Conservation (phyloP, 1,139 yeast genomes). For the Saccharomyces pastorianus region DNA sequence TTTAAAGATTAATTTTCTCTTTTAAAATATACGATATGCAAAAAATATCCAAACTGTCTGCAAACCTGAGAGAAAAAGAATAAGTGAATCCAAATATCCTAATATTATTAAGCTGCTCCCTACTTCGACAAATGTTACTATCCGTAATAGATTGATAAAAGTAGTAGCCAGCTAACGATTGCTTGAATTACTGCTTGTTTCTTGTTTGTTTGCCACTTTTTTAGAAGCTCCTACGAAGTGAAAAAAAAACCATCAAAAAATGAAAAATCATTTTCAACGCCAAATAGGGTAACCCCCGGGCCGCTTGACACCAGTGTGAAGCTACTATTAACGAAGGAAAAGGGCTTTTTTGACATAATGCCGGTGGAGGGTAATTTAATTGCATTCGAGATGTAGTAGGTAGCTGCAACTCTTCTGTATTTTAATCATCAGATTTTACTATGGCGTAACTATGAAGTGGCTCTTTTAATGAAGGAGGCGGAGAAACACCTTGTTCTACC, state of each 20-base stretch:
- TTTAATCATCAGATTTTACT: too few species aligned
- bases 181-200: not conserved
- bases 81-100: not conserved
- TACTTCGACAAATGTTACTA: not conserved
- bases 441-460: too few species aligned
- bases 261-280: not conserved
- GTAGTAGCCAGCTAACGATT: not conserved
- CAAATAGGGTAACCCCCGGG: not conserved
- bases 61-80: not conserved
- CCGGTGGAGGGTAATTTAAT: not conserved
- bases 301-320: too few species aligned
- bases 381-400: too few species aligned
- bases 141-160: not conserved
- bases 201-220: constrained; percentile 1
- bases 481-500: not conserved
- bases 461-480: not conserved
- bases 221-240: not conserved
- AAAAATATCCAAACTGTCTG: not conserved
- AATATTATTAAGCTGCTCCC: not conserved
- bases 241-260: not conserved
- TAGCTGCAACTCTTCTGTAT: too few species aligned
- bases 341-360: too few species aligned
- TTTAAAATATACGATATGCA: not conserved
- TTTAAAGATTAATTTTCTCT: not conserved
- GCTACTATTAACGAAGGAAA: too few species aligned